Base-by-base conservation (phyloP, 495 filamentous ascomycete species). In the Thermothielavioides terrestris region DNA sequence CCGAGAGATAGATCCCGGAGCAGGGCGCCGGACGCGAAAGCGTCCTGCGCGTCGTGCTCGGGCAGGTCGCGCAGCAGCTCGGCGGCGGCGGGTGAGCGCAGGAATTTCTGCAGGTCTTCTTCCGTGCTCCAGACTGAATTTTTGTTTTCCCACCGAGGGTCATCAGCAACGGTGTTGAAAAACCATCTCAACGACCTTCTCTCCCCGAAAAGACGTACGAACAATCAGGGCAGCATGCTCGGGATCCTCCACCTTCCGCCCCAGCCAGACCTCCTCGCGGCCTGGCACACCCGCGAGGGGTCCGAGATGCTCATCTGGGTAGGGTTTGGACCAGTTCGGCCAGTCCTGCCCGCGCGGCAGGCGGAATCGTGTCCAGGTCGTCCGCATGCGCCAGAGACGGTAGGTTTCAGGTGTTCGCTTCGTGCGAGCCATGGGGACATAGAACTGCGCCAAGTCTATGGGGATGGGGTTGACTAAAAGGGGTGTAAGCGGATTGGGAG, bases 171-270 rank as follows among this genome's bases (percentile, higher is more conserved):
- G n/a, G n/a, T n/a, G n/a, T n/a, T n/a, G n/a, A n/a, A n/a, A n/a
- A n/a, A n/a, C n/a, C n/a, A n/a, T n/a, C n/a, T n/a, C n/a, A n/a
- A n/a, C n/a, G n/a, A n/a, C n/a, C n/a, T n/a, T n/a, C n/a, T n/a
- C 14, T 4, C 3, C 31, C 31, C 14, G n/a, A 4, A 34, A 41
- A 59, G 0, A 57, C 57, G 46, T 31, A 63, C 60, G 2, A 25
- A 60, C 48, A 15, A 63, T 63, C 22, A 40, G 56, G 34, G 47
- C 57, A 41, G 60, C 60, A 50, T 60, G 52, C 57, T 63, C 57
- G 10, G 60, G 60, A 27, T 56, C n/a, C 1, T 58, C 57, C 39
- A 60, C 54, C 54, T 44, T 54, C 46, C 60, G 60, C 20, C 60
- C 60, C 10, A 63, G 49, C 49, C 11, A 58, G 0, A 45, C 50